Percentiles rank a stretch among this genome's conserved stretches.
Conservation (phyloP, 2,329 filamentous ascomycete species). For the Blastomyces percursus region DNA sequence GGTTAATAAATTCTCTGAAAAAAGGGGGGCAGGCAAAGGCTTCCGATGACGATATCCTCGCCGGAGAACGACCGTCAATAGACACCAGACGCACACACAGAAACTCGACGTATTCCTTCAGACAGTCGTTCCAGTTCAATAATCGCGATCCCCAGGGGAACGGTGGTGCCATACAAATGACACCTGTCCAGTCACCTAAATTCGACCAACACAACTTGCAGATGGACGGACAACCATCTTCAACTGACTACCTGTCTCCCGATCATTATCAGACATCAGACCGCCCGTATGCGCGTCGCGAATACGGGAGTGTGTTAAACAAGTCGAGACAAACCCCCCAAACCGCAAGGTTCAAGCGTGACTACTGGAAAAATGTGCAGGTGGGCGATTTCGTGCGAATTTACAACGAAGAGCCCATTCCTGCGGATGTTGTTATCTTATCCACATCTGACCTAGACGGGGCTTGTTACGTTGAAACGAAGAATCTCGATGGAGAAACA, state of each 20-base stretch:
- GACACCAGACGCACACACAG: conserved; percentile 50
- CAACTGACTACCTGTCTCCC: background rate
- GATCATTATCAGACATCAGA: conserved; percentile 4
- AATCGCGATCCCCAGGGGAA: conserved; percentile 31
- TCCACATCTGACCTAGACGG: conserved; percentile 90
- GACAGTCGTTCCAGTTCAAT: conserved; percentile 43
- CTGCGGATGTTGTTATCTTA: conserved; percentile 83
- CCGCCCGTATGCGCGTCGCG: conserved; percentile 22
- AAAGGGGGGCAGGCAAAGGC: conserved; percentile 35
- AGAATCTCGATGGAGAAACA: conserved; percentile 95
- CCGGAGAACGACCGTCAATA: conserved; percentile 49
- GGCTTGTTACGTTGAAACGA: conserved; percentile 94
- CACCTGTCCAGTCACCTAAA: conserved; percentile 74
- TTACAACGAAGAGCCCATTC: conserved; percentile 92
- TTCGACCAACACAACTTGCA: conserved; percentile 19
- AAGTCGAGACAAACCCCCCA: conserved; percentile 53
- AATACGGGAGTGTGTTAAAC: conserved; percentile 64
- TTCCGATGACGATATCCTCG: conserved; percentile 34
- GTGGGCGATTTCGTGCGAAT: conserved; percentile 95
- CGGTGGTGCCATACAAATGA: conserved; percentile 80
- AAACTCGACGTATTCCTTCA: conserved; percentile 45
- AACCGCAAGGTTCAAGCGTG: conserved; percentile 77
- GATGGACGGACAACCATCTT: background rate
- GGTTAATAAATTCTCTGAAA: conserved; percentile 40
- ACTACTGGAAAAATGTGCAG: conserved; percentile 88